These are phyloP conservation scores for Saksenaea vasiformis DNA, from an alignment of 371 early-diverging fungal genomes.

Conservation along the genomic window DNA sequence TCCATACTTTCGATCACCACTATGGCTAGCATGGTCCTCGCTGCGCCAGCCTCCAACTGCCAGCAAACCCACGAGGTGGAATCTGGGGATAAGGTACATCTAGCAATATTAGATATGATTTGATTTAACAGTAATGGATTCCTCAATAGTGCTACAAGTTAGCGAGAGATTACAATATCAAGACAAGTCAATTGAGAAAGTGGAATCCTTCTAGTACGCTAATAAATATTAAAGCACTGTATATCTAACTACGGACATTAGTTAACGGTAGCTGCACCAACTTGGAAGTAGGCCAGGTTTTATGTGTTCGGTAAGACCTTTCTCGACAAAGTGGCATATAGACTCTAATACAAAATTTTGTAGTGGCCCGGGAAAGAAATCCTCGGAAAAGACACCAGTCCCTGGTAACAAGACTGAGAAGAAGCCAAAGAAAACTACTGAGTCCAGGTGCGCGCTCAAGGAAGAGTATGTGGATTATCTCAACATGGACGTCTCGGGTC, in stretches of 20 bases:
- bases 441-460: not conserved
- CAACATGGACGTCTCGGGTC: not conserved
- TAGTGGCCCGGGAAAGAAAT: too few relatives aligned
- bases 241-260: not conserved
- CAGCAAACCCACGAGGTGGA: not conserved
- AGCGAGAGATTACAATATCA: not conserved
- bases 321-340: not conserved
- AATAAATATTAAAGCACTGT: not conserved
- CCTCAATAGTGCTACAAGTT: not conserved
- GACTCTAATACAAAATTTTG: too few relatives aligned
- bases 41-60: not conserved
- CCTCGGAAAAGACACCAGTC: too few relatives aligned
- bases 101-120: not conserved
- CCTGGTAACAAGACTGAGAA: not conserved
- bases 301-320: not conserved
- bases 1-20: not conserved
- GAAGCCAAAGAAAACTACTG: not conserved
- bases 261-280: not conserved
- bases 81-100: not conserved
- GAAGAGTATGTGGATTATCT: not conserved
- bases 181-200: not conserved
- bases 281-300: not conserved
- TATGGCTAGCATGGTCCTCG: not conserved
- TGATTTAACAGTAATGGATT: not conserved
- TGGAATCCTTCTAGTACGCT: not conserved